These are phyloP conservation scores for Glaciozyma martinii DNA, from an alignment of 768 basidiomycete species.

Conservation along the genomic window DNA sequence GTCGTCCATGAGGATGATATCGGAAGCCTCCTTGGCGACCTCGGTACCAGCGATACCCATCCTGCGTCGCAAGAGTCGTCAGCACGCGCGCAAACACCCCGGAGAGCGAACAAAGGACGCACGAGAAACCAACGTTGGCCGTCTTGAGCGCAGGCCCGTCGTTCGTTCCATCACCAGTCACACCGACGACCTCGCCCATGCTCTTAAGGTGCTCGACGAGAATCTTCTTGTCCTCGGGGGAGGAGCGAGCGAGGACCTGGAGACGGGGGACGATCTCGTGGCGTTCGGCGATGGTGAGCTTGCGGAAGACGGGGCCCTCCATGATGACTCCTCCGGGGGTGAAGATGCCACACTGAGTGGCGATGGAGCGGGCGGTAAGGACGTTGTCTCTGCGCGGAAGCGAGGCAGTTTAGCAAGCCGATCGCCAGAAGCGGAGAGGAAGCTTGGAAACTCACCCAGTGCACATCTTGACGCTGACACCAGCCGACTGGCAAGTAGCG, in stretches of 20 bases:
- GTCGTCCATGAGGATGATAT: constrained; percentile 97
- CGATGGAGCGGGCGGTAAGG: constrained; percentile 82
- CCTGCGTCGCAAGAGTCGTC: constrained; percentile 4
- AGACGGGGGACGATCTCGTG: constrained; percentile 78
- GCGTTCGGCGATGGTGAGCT: constrained; percentile 60
- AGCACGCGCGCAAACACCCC: constrained; percentile 33
- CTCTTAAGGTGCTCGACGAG: constrained; percentile 78
- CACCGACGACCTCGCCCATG: constrained; percentile 83
- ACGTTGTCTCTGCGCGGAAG: constrained; percentile 28
- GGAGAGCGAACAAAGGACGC: not conserved
- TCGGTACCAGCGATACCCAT: constrained; percentile 97
- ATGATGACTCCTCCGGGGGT: constrained; percentile 89
- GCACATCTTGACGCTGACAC: constrained; percentile 94
- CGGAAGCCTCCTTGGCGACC: constrained; percentile 96
- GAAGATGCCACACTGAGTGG: constrained; percentile 90
- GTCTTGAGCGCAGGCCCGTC: constrained; percentile 66
- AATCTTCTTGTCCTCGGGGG: constrained; percentile 91
- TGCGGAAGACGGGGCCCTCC: constrained; percentile 91
- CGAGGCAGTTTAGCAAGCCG: not conserved
- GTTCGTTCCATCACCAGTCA: constrained; percentile 97
- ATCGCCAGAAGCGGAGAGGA: not conserved
- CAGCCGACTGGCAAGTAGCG: constrained; percentile 72
- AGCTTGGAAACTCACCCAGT: constrained; percentile 49
- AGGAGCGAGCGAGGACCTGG: constrained; percentile 93
- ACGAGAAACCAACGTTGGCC: constrained; percentile 88